phyloP scores from a whole-genome alignment of 345 rosid genomes.

The Kandelia obovata region DNA sequence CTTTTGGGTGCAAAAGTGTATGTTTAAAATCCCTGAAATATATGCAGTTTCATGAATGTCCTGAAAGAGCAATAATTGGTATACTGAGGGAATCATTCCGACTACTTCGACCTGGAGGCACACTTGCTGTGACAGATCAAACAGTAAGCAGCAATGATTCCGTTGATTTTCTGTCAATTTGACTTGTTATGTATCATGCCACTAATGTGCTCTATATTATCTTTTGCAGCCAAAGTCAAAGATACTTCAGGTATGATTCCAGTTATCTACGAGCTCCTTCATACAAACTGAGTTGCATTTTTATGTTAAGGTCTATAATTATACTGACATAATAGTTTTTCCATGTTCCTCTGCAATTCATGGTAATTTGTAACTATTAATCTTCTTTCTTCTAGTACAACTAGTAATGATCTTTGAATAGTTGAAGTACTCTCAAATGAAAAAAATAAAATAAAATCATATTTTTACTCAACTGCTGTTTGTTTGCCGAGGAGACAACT shows the following conservation, averaged over 20 bases:
- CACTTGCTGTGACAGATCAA: no score
- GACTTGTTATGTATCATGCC: not conserved
- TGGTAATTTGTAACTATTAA: no score
- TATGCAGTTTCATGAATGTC: slow-evolving; percentile 62
- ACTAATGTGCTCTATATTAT: slow-evolving; percentile 10
- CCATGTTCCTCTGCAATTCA: not conserved
- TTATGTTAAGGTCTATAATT: no score
- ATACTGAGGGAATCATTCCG: no score
- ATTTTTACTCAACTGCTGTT: no score
- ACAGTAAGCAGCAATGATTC: no score
- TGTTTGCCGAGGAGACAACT: no score
- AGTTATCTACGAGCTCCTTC: not conserved
- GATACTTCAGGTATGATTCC: slow-evolving; percentile 49
- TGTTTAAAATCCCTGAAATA: not conserved
- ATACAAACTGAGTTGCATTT: not conserved
- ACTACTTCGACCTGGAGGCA: no score
- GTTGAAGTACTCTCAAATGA: no score
- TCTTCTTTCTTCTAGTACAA: no score
- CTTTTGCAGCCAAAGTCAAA: slow-evolving; percentile 55
- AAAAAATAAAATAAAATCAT: no score
- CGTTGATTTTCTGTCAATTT: not conserved
- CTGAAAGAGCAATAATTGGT: slow-evolving; percentile 30
- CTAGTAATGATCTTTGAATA: no score
- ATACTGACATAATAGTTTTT: not conserved
- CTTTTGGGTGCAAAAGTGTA: not conserved